phyloP scores from a whole-genome alignment of 164 flowering plant genomes.

The Vitis rotundifolia region DNA sequence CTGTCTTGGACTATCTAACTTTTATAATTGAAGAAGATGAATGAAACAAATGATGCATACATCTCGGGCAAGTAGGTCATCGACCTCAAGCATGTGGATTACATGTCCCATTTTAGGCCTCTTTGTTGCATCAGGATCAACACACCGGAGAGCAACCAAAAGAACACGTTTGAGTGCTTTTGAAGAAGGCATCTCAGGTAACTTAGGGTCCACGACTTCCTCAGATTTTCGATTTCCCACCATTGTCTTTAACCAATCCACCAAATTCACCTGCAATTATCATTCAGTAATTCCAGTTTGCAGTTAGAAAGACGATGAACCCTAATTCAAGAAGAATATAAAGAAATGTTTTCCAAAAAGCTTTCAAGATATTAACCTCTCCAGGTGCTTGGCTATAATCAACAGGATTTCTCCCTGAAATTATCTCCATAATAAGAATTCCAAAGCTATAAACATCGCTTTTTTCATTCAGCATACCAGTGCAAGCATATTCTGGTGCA shows the following conservation, averaged over 20 bases:
- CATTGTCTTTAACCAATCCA: conserved; percentile 92
- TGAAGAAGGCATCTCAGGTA: conserved; percentile 78
- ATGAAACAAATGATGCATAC: conserved; percentile 34
- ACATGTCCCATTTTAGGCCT: conserved; percentile 98
- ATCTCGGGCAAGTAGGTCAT: conserved; percentile 68
- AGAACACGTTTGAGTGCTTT: conserved; percentile 81
- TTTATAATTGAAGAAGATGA: conserved; percentile 2
- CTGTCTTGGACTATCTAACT: background rate
- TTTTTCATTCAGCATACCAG: conserved; percentile 95
- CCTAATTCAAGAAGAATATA: background rate
- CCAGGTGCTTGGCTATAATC: conserved; percentile 79
- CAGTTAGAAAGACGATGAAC: background rate
- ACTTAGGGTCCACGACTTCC: conserved; percentile 85
- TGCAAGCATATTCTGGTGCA: conserved; percentile 98
- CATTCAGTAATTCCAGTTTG: background rate
- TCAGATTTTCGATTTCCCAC: conserved; percentile 75
- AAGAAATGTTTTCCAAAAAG: background rate
- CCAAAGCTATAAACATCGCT: conserved; percentile 96
- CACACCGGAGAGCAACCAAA: conserved; percentile 84
- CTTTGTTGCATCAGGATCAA: conserved; percentile 93
- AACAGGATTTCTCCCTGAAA: conserved; percentile 86
- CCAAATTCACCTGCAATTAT: conserved; percentile 67
- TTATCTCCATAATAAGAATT: conserved; percentile 91
- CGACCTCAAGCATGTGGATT: conserved; percentile 96
- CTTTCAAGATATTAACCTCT: conserved; percentile 51